Evolutionary conservation across 805 yeast species (phyloP).

Genomic region (Pichia scutulata): DNA sequence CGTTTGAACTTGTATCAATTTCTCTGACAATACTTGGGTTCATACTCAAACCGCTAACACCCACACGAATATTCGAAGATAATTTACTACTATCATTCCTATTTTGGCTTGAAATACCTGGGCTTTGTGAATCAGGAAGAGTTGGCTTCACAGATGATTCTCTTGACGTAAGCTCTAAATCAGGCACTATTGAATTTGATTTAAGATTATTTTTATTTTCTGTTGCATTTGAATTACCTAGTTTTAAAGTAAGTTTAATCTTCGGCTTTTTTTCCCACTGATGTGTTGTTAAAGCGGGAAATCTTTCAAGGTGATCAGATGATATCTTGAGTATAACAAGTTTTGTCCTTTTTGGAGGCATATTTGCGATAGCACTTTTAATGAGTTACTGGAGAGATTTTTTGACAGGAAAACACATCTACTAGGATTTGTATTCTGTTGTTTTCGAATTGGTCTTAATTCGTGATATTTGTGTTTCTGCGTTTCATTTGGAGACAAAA

Average conservation of each 20-base stretch:
- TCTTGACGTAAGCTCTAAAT: not conserved
- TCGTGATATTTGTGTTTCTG: not conserved
- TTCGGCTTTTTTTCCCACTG: constrained; percentile 10
- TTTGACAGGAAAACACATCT: not conserved
- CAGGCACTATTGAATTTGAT: not conserved
- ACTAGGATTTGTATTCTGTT: not conserved
- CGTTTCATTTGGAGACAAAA: not conserved
- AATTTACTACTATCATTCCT: constrained; percentile 2
- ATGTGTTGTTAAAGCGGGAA: constrained; percentile 13
- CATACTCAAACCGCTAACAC: constrained; percentile 22
- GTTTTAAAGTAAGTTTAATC: constrained; percentile 7
- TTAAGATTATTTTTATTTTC: not conserved
- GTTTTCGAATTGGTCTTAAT: not conserved
- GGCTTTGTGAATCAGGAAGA: not conserved
- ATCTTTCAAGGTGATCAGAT: constrained; percentile 9
- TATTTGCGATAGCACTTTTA: not conserved
- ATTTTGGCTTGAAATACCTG: not conserved
- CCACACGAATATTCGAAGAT: constrained; percentile 9
- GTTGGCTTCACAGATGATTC: not conserved
- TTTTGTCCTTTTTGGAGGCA: constrained; percentile 4
- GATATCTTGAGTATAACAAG: constrained; percentile 15
- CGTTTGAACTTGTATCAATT: constrained; percentile 18
- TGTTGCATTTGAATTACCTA: not conserved
- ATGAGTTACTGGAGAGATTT: not conserved
- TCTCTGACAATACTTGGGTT: constrained; percentile 21